These are phyloP conservation scores for Chalciporus sp. DNA, from an alignment of 1,284 basidiomycete species.

Conservation along the genomic window DNA sequence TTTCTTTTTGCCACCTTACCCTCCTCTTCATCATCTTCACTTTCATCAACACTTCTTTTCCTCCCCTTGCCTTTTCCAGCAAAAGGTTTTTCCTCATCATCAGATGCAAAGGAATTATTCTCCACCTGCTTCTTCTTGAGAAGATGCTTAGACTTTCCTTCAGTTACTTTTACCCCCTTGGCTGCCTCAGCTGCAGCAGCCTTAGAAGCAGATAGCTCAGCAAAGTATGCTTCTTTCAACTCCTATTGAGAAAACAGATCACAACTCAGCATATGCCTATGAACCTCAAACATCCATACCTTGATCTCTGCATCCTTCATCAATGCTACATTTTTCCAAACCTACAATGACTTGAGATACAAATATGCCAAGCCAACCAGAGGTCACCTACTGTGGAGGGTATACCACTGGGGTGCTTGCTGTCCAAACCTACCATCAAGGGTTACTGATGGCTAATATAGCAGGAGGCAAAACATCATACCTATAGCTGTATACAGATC, in stretches of 20 bases:
- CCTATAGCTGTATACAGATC: constrained; percentile 67
- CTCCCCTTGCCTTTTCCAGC: not conserved
- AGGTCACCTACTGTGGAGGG: constrained; percentile 56
- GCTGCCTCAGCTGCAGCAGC: constrained; percentile 20
- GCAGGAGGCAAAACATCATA: constrained; percentile 24
- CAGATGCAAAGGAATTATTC: constrained; percentile 51
- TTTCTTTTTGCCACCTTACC: constrained; percentile 15
- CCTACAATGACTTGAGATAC: constrained; percentile 38
- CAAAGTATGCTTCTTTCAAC: constrained; percentile 59
- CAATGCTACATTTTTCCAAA: constrained; percentile 65
- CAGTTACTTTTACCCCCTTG: constrained; percentile 22
- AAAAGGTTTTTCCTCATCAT: constrained; percentile 37
- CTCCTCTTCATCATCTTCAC: constrained; percentile 19
- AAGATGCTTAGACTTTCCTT: constrained; percentile 43
- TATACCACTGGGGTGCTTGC: constrained; percentile 73
- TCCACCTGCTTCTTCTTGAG: constrained; percentile 43
- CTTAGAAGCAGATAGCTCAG: constrained; percentile 41
- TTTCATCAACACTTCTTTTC: constrained; percentile 8
- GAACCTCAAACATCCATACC: constrained; percentile 35
- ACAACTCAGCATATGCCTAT: constrained; percentile 1
- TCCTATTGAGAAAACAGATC: constrained; percentile 38
- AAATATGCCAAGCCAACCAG: constrained; percentile 16
- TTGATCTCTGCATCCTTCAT: constrained; percentile 63
- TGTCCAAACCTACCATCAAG: constrained; percentile 56
- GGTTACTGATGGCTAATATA: not conserved